phyloP scores from a whole-genome alignment of 768 basidiomycete species.

The Dentipellis sp. region DNA sequence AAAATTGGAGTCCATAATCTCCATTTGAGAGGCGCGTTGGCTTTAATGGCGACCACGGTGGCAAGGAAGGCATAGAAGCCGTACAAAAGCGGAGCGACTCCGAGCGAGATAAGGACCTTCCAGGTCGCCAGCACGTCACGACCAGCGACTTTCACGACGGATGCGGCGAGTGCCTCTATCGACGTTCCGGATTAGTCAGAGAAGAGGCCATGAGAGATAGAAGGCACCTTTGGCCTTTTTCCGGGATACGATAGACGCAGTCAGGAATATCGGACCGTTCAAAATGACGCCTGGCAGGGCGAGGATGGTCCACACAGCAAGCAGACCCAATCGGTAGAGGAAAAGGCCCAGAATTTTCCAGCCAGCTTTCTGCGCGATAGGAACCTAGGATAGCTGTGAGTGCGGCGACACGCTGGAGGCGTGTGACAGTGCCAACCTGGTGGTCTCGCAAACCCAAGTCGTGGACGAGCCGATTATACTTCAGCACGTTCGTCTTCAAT shows the following conservation, averaged over 20 bases:
- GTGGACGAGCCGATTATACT: conserved; percentile 80
- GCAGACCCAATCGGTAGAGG: conserved; percentile 68
- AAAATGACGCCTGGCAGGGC: conserved; percentile 86
- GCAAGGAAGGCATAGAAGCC: conserved; percentile 73
- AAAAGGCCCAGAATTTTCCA: conserved; percentile 84
- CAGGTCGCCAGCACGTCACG: conserved; percentile 92
- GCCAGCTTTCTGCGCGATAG: conserved; percentile 70
- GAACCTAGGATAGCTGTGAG: conserved; percentile 43
- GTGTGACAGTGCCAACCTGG: conserved; percentile 42
- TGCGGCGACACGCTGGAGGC: conserved; percentile 1
- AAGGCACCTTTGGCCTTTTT: conserved; percentile 75
- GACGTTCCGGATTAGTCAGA: neutral
- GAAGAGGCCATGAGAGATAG: neutral
- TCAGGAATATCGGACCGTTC: conserved; percentile 87
- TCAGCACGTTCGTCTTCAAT: conserved; percentile 67
- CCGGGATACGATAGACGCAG: conserved; percentile 81
- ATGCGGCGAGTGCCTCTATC: conserved; percentile 92
- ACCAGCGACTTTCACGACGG: conserved; percentile 87
- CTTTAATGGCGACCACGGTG: conserved; percentile 58
- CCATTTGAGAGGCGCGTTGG: conserved; percentile 52
- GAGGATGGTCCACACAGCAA: conserved; percentile 71
- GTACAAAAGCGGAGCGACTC: conserved; percentile 79
- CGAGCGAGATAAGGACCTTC: conserved; percentile 92
- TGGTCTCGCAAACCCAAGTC: conserved; percentile 92
- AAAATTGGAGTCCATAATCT: conserved; percentile 67